Base-by-base conservation (phyloP, 2,329 filamentous ascomycete species). In the Phaeosphaeria sp. region DNA sequence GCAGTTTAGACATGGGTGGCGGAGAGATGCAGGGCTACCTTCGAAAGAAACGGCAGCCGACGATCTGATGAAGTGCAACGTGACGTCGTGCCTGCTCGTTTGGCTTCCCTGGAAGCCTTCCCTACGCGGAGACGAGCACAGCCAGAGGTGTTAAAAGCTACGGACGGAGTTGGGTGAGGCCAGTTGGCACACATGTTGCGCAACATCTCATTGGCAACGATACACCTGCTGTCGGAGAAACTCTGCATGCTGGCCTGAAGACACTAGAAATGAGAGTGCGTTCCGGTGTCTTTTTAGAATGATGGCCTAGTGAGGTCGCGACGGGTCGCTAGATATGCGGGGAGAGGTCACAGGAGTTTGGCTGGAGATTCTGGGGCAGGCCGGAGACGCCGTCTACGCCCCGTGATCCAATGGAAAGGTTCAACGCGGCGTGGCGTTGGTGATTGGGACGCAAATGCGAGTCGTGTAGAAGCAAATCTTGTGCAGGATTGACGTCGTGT, bases 311-410 rank as follows among this genome's bases (percentile, higher is more conserved):
- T 7, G 11, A 13, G 47, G 49, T 39, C 8, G n/a, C 22, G 24
- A 25, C 42, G 21, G 44, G 44, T 53, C 51, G 48, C 45, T 39
- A 47, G 43, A 25, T 21, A 30, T 18, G 21, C 30, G 33, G 15
- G 20, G 30, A 36, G 39, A 49, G 36, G 55, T 57, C 58, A 60
- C 58, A 61, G 59, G 51, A 46, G 50, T 53, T 50, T 49, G 51
- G 45, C 51, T 50, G 36, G 46, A 49, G 20, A 39, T 27, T 36
- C 42, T 45, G 50, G 55, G 48, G 55, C 33, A 36, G 11, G 6
- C 15, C 30, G 30, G 30, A 36, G 30, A 13, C 30, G 47, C 45
- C 20, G 33, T 33, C 24, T 36, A 18, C 13, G n/a, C 39, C 9
- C 1, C 27, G 36, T 27, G 27, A 8, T 33, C 59, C 59, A 64